phyloP scores from a whole-genome alignment of 192 early-diverging fungal genomes.

The Spizellomyces punctatus region DNA sequence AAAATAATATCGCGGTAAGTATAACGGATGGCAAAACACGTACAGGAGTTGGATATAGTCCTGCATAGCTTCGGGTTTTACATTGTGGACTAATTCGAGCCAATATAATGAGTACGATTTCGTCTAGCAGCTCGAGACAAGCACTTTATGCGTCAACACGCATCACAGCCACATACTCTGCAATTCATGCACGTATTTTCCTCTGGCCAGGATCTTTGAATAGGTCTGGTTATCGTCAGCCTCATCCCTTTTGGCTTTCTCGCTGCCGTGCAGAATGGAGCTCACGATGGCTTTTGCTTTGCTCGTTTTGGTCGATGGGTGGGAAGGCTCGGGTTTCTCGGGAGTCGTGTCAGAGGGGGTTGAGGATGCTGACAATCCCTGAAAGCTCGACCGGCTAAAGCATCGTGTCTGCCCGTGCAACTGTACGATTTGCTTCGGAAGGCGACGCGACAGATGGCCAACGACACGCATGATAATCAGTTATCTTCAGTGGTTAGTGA shows the following conservation, averaged over 20 bases:
- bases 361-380: too few species aligned
- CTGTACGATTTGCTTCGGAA: too few species aligned
- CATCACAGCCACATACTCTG: conserved; percentile 57
- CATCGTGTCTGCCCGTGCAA: too few species aligned
- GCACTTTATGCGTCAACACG: too few species aligned
- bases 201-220: conserved; percentile 77
- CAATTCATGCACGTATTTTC: conserved; percentile 91
- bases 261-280: conserved; percentile 62
- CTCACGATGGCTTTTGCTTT: conserved; percentile 55
- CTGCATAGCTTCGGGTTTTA: conserved; percentile 82
- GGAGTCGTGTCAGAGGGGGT: too few species aligned
- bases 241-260: conserved; percentile 26
- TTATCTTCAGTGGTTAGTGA: too few species aligned
- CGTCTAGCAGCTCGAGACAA: neutral
- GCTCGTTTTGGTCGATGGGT: neutral
- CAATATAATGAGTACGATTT: neutral
- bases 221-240: conserved; percentile 51
- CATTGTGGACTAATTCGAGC: conserved; percentile 63
- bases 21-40: neutral
- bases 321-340: neutral
- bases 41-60: conserved; percentile 79
- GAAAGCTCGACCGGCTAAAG: too few species aligned
- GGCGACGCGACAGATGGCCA: too few species aligned
- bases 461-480: too few species aligned
- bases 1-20: neutral